Conservation (phyloP, 768 basidiomycete genomes). For the Exidia glandulosa region DNA sequence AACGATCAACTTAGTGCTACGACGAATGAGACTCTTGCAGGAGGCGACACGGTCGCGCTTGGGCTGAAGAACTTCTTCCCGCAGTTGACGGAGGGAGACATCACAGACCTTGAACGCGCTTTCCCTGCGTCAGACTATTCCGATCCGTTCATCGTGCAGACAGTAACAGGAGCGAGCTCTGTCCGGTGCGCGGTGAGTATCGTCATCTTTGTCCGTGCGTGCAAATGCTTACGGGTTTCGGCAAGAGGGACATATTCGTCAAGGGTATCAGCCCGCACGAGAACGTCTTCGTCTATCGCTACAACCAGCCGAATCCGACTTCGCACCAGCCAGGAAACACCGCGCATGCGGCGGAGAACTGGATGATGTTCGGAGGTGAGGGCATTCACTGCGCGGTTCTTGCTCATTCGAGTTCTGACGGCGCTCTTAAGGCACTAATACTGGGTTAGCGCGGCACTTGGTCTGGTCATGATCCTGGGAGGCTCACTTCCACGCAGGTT, state of each 20-base stretch:
- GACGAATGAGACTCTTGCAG: conserved; percentile 47
- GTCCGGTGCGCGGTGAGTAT: conserved; percentile 43
- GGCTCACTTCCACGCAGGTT: conserved; percentile 16
- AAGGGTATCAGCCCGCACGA: conserved; percentile 9
- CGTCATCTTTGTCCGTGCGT: neutral
- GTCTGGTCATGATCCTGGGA: neutral
- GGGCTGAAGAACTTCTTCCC: conserved; percentile 36
- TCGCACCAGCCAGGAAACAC: conserved; percentile 19
- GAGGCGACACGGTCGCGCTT: conserved; percentile 26
- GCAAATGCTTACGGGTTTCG: neutral
- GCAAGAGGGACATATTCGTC: neutral
- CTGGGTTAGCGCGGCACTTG: conserved; percentile 32
- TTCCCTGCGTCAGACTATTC: conserved; percentile 36
- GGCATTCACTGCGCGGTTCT: neutral
- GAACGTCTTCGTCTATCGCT: conserved; percentile 43
- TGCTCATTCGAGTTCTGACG: no score
- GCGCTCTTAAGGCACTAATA: conserved; percentile 40
- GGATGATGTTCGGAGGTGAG: conserved; percentile 41
- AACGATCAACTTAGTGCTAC: conserved; percentile 29
- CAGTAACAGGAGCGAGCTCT: conserved; percentile 37
- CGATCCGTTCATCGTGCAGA: conserved; percentile 14
- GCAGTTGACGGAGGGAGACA: conserved; percentile 26
- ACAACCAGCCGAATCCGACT: conserved; percentile 45
- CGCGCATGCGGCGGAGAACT: conserved; percentile 48
- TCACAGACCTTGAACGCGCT: conserved; percentile 25